Percentiles rank a stretch among this genome's conserved stretches.
Evolutionary conservation across 768 basidiomycete species (phyloP).

Genomic region (Termitomyces sp.): DNA sequence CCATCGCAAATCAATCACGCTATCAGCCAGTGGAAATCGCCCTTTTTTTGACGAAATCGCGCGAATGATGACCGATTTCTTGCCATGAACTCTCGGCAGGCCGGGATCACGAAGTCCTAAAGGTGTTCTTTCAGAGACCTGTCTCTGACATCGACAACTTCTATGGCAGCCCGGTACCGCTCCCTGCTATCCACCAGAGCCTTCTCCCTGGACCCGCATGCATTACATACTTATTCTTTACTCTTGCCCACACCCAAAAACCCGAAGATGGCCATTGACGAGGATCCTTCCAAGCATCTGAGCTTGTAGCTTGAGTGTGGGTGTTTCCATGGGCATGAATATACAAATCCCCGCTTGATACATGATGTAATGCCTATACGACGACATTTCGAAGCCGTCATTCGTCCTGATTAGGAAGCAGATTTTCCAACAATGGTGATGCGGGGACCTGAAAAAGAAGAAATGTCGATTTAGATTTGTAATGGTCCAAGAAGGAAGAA

Average conservation of each 20-base stretch:
- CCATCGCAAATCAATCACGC: neutral
- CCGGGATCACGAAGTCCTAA: neutral
- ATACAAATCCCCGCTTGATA: neutral
- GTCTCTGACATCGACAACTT: constrained; percentile 15
- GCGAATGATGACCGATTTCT: neutral
- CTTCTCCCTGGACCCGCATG: no score
- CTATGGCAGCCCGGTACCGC: neutral
- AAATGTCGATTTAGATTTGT: constrained; percentile 15
- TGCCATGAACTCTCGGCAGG: neutral
- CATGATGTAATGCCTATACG: neutral
- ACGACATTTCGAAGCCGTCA: neutral
- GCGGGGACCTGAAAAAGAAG: neutral
- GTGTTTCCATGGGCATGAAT: neutral
- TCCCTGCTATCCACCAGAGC: neutral
- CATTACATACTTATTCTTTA: no score
- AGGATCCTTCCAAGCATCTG: neutral
- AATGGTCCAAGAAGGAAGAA: constrained; percentile 7
- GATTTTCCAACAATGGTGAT: neutral
- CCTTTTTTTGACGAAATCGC: neutral
- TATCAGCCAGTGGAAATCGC: neutral
- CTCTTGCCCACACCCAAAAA: no score
- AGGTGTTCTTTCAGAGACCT: constrained; percentile 6
- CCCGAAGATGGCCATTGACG: neutral
- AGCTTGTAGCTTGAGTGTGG: neutral
- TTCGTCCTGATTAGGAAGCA: neutral